phyloP scores from a whole-genome alignment of 2,329 filamentous ascomycete genomes.

The Fusarium sp. region DNA sequence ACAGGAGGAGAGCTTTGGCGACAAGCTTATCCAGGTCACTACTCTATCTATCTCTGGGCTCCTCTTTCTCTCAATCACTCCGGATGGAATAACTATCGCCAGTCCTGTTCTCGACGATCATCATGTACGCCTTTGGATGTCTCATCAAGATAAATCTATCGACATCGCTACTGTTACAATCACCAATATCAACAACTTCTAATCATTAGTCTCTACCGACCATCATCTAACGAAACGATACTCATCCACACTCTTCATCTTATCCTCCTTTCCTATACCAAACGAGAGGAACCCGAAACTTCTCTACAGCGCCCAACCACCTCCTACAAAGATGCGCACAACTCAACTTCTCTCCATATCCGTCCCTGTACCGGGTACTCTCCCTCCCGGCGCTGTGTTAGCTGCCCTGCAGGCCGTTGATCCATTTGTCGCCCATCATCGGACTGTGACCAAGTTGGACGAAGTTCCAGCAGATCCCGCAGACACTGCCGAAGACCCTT shows the following conservation, averaged over 20 bases:
- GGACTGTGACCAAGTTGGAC: constrained; percentile 51
- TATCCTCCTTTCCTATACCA: neutral
- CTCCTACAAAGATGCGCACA: constrained; percentile 46
- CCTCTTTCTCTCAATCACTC: constrained; percentile 1
- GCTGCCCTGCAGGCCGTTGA: constrained; percentile 54
- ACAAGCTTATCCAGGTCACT: neutral
- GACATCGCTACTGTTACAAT: constrained; percentile 15
- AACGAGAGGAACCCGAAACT: neutral
- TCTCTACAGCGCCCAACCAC: constrained; percentile 1
- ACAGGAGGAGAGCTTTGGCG: neutral
- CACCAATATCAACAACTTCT: constrained; percentile 8
- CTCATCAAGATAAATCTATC: constrained; percentile 27
- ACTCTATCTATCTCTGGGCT: neutral
- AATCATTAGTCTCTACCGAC: constrained; percentile 1
- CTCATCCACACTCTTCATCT: constrained; percentile 3
- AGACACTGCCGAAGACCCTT: constrained; percentile 54
- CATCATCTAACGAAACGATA: constrained; percentile 3
- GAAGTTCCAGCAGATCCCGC: constrained; percentile 49
- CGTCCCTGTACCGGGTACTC: constrained; percentile 55
- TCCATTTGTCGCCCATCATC: constrained; percentile 57
- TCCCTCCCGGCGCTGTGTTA: constrained; percentile 54
- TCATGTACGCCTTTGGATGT: constrained; percentile 37
- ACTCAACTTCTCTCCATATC: constrained; percentile 52
- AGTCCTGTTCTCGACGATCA: constrained; percentile 29
- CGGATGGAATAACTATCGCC: constrained; percentile 6